These are phyloP conservation scores for Monosporascus sp. DNA, from an alignment of 2,329 filamentous ascomycete genomes.

Conservation along the genomic window DNA sequence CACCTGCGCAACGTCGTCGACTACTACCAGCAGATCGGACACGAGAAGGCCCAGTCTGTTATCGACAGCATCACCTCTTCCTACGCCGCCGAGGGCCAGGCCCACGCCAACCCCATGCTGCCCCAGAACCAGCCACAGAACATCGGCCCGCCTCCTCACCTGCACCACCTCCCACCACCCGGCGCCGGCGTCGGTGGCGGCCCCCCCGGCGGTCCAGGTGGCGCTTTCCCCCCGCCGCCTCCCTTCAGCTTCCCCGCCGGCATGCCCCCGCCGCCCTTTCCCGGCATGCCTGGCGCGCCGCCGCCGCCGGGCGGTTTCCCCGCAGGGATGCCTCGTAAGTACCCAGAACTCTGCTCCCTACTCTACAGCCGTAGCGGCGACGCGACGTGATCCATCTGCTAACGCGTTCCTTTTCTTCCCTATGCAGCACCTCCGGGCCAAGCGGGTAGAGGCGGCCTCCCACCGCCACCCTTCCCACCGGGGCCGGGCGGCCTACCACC, in stretches of 20 bases:
- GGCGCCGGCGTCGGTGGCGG: constrained; percentile 22
- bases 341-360: not conserved
- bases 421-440: constrained; percentile 43
- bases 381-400: constrained; percentile 3
- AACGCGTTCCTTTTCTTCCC: constrained; percentile 3
- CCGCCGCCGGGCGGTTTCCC: constrained; percentile 53
- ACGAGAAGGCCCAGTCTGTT: constrained; percentile 96
- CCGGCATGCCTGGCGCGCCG: constrained; percentile 42
- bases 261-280: constrained; percentile 28
- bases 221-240: constrained; percentile 41
- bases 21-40: constrained; percentile 98
- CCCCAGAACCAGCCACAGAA: constrained; percentile 71
- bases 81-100: constrained; percentile 90
- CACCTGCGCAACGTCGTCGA: constrained; percentile 96
- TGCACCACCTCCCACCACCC: constrained; percentile 54
- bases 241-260: constrained; percentile 60
- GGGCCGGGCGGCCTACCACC: constrained; percentile 36
- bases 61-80: constrained; percentile 97
- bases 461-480: constrained; percentile 39
- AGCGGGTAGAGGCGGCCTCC: constrained; percentile 40
- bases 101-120: constrained; percentile 79
- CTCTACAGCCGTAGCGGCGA: constrained; percentile 3
- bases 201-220: constrained; percentile 23
- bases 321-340: constrained; percentile 51
- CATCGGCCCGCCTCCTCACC: constrained; percentile 80